Evolutionary conservation across 345 rosid species (phyloP).

Genomic region (Jatropha curcas): DNA sequence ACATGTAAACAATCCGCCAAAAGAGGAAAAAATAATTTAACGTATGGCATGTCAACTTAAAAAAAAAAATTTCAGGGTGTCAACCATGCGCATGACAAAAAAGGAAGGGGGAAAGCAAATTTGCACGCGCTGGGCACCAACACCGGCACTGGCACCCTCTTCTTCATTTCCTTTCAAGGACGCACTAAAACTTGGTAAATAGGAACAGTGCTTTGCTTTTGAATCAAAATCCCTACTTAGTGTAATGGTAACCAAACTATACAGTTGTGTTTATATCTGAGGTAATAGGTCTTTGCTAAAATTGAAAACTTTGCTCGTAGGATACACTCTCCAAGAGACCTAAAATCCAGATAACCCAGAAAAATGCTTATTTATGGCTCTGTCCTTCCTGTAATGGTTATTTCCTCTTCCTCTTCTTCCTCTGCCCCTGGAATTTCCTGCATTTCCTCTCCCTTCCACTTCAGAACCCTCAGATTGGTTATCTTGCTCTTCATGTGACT

Average conservation of each 20-base stretch:
- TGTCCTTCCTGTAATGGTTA: conserved; percentile 56
- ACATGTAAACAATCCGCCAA: too few species aligned
- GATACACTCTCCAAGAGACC: not conserved
- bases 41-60: too few species aligned
- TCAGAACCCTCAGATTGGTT: conserved; percentile 30
- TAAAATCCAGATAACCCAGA: conserved; percentile 68
- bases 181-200: not conserved
- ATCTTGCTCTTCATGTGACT: conserved; percentile 29
- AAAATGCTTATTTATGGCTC: conserved; percentile 73
- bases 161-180: not conserved
- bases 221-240: not conserved
- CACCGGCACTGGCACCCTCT: too few species aligned
- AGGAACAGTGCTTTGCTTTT: not conserved
- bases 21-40: too few species aligned
- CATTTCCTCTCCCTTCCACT: conserved; percentile 38
- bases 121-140: too few species aligned
- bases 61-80: too few species aligned
- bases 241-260: not conserved
- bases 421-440: conserved; percentile 42
- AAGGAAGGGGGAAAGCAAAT: too few species aligned
- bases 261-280: not conserved
- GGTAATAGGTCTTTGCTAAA: not conserved
- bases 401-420: conserved; percentile 57
- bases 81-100: too few species aligned
- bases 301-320: not conserved